A percentile compares a stretch with the other conserved stretches of the same genome.
phyloP scores from a whole-genome alignment of 164 flowering plant genomes.

The Brasenia schreberi region DNA sequence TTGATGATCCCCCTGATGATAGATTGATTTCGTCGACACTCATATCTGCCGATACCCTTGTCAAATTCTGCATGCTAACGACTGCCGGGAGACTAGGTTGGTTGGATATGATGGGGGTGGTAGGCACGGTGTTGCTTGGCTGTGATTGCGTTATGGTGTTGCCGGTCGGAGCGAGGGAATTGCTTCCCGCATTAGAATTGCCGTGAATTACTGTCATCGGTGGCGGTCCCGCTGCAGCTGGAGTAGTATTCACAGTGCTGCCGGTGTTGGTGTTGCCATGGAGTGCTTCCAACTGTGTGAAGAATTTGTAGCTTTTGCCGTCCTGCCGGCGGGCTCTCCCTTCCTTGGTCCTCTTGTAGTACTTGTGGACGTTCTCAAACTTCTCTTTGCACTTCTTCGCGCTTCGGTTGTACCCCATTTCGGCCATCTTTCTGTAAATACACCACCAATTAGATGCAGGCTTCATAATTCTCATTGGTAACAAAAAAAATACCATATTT shows the following conservation, averaged over 20 bases:
- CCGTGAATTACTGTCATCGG: neutral
- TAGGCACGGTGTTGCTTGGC: neutral
- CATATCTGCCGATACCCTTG: neutral
- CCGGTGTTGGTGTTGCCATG: conserved; percentile 10
- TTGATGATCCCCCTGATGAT: conserved; percentile 34
- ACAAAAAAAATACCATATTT: neutral
- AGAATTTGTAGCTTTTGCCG: conserved; percentile 53
- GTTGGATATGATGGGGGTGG: neutral
- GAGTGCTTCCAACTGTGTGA: conserved; percentile 53
- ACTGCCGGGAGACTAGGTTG: neutral
- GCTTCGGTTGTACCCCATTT: conserved; percentile 44
- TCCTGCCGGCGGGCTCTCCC: conserved; percentile 58
- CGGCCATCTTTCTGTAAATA: conserved; percentile 41
- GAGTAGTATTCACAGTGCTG: conserved; percentile 2
- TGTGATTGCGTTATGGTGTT: neutral
- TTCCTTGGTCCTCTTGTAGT: conserved; percentile 61
- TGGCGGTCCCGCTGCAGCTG: neutral
- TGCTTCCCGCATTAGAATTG: neutral
- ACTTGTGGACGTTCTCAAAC: conserved; percentile 66
- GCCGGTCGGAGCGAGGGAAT: neutral
- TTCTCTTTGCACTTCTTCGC: conserved; percentile 67
- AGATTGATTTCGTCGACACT: conserved; percentile 25
- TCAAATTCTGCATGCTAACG: neutral
- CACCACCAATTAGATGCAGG: conserved; percentile 1
- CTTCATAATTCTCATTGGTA: neutral